A percentile compares a stretch with the other conserved stretches of the same genome.
These are phyloP conservation scores for Pyrenula aspistea DNA, from an alignment of 495 filamentous ascomycete genomes.

Conservation along the genomic window DNA sequence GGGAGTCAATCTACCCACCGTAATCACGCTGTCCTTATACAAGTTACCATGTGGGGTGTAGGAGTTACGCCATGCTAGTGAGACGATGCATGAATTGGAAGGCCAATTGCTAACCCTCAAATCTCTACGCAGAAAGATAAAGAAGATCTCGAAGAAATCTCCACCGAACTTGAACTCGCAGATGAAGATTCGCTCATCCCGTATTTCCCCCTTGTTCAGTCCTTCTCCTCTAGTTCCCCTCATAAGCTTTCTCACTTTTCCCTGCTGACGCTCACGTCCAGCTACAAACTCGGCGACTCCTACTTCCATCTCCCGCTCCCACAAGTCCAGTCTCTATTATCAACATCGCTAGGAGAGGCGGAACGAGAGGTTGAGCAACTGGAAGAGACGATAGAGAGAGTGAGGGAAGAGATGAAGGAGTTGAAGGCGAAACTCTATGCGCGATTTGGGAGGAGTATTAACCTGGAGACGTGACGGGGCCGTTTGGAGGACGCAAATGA, in stretches of 20 bases:
- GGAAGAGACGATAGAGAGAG: conserved; percentile 58
- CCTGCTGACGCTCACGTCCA: conserved; percentile 20
- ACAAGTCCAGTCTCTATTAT: conserved; percentile 76
- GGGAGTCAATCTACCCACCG: no score
- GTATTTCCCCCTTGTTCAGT: no score
- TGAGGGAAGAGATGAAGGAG: conserved; percentile 75
- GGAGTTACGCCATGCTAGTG: no score
- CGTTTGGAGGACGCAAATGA: no score
- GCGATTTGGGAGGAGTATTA: conserved; percentile 89
- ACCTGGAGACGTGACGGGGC: conserved; percentile 68
- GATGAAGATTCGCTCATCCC: conserved; percentile 91
- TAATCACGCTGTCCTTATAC: no score
- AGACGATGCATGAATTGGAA: background rate
- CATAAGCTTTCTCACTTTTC: background rate
- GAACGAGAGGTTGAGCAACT: conserved; percentile 63
- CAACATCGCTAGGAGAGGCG: conserved; percentile 54
- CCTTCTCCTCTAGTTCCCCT: background rate
- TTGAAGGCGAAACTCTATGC: conserved; percentile 89
- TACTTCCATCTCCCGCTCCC: conserved; percentile 76
- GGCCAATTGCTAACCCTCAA: background rate
- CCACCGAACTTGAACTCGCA: conserved; percentile 80
- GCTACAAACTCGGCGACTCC: conserved; percentile 92
- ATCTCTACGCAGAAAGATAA: conserved; percentile 74
- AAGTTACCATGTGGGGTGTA: no score
- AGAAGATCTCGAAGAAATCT: conserved; percentile 89